These are phyloP conservation scores for Hydnum rufescens DNA, from an alignment of 768 basidiomycete genomes.

Conservation along the genomic window DNA sequence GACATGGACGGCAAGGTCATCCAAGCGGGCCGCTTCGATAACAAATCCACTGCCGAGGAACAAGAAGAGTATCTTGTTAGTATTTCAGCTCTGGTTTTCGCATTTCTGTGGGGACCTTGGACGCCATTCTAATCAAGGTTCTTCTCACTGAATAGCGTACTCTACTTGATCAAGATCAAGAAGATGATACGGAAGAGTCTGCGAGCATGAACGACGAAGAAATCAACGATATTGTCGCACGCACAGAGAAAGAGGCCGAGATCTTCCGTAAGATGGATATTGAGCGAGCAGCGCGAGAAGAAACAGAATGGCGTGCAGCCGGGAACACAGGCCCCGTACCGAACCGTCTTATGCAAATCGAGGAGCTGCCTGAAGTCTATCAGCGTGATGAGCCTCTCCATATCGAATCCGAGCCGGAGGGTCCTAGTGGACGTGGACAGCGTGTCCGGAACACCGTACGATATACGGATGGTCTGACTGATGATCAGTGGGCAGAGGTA, in stretches of 20 bases:
- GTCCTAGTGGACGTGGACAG: constrained; percentile 58
- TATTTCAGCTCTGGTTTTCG: no score
- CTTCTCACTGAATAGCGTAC: constrained; percentile 39
- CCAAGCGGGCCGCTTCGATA: constrained; percentile 96
- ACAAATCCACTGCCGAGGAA: constrained; percentile 94
- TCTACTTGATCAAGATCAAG: constrained; percentile 75
- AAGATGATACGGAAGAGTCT: constrained; percentile 75
- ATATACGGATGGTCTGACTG: constrained; percentile 85
- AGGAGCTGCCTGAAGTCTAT: constrained; percentile 87
- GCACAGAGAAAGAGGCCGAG: constrained; percentile 54
- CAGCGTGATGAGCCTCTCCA: constrained; percentile 48
- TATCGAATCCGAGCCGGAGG: constrained; percentile 32
- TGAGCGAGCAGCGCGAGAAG: constrained; percentile 48
- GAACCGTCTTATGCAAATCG: constrained; percentile 55
- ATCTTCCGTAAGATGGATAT: constrained; percentile 71
- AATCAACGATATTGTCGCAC: constrained; percentile 79
- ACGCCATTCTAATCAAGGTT: constrained; percentile 1
- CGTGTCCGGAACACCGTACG: constrained; percentile 66
- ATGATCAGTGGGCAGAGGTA: constrained; percentile 84
- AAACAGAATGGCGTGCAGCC: constrained; percentile 45
- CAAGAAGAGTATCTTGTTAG: constrained; percentile 80
- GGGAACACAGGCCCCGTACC: constrained; percentile 69
- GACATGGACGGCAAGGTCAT: constrained; percentile 99
- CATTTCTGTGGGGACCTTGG: constrained; percentile 16
- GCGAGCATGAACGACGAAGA: constrained; percentile 91